Base-by-base conservation (phyloP, 306 rosid species). In the Parietaria judaica region DNA sequence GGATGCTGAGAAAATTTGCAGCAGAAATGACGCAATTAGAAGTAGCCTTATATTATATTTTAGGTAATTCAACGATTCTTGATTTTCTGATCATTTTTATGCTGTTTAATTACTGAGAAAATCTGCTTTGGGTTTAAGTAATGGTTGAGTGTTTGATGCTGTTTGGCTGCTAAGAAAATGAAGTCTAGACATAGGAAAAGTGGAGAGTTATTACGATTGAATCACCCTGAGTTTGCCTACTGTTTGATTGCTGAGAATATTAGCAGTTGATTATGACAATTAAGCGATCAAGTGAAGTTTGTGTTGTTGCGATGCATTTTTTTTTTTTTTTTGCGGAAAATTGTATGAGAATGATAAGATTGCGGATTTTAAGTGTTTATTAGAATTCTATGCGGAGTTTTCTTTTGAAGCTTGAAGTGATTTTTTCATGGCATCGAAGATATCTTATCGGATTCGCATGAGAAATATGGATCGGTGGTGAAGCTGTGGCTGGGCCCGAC, bases 401-500 rank as follows among this genome's bases (percentile, higher is more conserved):
- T 36, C 12, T 51, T 41, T 49, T 17, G 13, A 53, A 36, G 3
- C 0, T 23, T 41, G 9, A 41, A 41, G 45, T 41, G 9, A 8
- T 15, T 17, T 34, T 76, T 76, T 23, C 2, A 23, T 58, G 64
- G 68, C 14, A 43, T 71, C 69, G 54, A 80, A 89, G 95, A 86
- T 51, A 54, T 82, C 60, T 66, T 89, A 66, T 72, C 79, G 51
- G 80, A 77, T 72, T 78, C 80, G 6, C 97, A 89, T 66, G 67
- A 78, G 69, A 70, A 64, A 56, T 80, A 80, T 75, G 95, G 97
- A 54, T 63, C 92, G 14, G 72, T 86, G 64, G 71, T 86, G 73
- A 86, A 82, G 86, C 72, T 89, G 61, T 89, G 97, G 95, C 68
- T 89, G 70, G 89, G 95, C 67, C 95, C 95, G 64, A 82, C 82